Base-by-base conservation (phyloP, 495 filamentous ascomycete species). In the Hypoxylon intermedium region DNA sequence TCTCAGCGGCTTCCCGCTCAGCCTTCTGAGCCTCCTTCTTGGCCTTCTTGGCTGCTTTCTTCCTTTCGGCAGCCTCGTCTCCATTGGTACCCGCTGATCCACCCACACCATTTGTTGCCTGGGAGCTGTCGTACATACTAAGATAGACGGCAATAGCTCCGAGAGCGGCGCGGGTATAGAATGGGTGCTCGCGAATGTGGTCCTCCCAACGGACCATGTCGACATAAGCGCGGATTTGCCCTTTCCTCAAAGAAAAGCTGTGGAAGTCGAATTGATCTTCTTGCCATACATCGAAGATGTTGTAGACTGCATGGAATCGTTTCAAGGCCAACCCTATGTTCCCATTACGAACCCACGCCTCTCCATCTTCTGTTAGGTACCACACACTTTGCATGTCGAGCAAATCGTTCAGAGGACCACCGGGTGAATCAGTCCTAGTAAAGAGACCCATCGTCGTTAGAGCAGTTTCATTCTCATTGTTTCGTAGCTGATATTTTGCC, bases 221-320 rank as follows among this genome's bases (percentile, higher is more conserved):
- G 15, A 98, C 79, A 68, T 99, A 99, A 0, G 95, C 91, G 41
- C 94, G 79, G 55, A 98, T 89, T 80, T 96, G 93, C 5, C 95
- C 94, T 74, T 98, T 98, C 7, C 93, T 82, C 5, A 98, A 79
- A 6, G 93, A 97, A 76, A 98, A 99, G 73, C 85, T 90, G 77
- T 99, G 94, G 80, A 99, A 99, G 70, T 99, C 94, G 66, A 97
- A 97, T 67, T 99, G 94, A 64, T 99, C 94, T 63, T 99, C 94
- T 62, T 95, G 87, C 94, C 94, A 99, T 34, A 89, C 85, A 23
- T 97, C 93, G 65, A 99, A 98, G 53, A 98, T 92, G 75, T 93
- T 91, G 72, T 86, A 88, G 48, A 96, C 83, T 1, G 88, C 81
- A 54, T 89, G 87, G 68, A 94, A 93, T 28, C 94, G 86, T 77